Evolutionary conservation across 805 yeast genomes (phyloP).

Genomic region (Candida nanaspora): DNA sequence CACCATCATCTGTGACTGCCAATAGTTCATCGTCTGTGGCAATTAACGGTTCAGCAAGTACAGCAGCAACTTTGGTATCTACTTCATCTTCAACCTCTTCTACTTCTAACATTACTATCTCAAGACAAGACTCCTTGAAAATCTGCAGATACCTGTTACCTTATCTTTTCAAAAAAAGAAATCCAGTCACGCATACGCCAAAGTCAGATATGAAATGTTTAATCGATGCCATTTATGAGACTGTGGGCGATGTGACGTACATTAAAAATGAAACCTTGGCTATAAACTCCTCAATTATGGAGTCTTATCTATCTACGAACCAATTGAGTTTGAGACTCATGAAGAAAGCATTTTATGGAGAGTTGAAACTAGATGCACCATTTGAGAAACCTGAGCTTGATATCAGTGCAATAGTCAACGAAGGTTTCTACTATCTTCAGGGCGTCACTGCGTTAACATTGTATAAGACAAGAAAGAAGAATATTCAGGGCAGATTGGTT

Average conservation of each 20-base stretch:
- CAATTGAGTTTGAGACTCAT: constrained; percentile 37
- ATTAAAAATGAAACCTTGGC: constrained; percentile 31
- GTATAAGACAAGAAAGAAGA: constrained; percentile 63
- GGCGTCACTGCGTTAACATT: constrained; percentile 63
- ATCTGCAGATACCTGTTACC: constrained; percentile 42
- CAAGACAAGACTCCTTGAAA: constrained; percentile 14
- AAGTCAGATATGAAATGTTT: constrained; percentile 67
- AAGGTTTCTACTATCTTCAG: constrained; percentile 64
- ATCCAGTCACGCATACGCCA: constrained; percentile 52
- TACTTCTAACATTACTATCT: constrained; percentile 12
- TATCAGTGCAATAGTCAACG: constrained; percentile 28
- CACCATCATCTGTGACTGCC: too few species aligned
- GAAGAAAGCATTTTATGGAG: constrained; percentile 47
- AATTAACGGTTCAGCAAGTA: too few species aligned
- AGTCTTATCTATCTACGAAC: constrained; percentile 38
- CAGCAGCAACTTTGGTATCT: too few species aligned
- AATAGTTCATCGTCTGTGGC: too few species aligned
- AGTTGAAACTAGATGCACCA: constrained; percentile 22
- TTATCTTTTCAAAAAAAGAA: constrained; percentile 45
- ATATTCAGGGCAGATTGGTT: constrained; percentile 74
- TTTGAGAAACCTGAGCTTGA: constrained; percentile 23
- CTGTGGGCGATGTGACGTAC: constrained; percentile 60
- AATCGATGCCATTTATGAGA: constrained; percentile 64
- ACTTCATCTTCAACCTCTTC: too few species aligned
- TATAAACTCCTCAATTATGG: constrained; percentile 38